Percentiles rank a stretch among this genome's conserved stretches.
Conservation (phyloP, 2,329 filamentous ascomycete species). For the Trichoderma hamatum region DNA sequence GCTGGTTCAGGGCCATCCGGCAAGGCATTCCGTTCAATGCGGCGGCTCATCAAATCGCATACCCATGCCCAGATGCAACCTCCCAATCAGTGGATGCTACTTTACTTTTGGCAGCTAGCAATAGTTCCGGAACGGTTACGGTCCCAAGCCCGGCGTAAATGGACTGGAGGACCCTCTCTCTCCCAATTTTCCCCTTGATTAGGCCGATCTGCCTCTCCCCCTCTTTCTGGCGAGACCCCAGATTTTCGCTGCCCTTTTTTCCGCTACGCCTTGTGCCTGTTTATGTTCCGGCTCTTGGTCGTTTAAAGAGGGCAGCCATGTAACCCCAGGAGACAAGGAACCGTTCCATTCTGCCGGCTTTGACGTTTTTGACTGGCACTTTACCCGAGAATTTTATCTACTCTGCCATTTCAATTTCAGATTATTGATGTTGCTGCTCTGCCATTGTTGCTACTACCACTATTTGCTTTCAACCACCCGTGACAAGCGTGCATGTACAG, state of each 20-base stretch:
- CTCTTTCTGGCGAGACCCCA: slow-evolving; percentile 11
- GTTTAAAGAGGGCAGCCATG: slow-evolving; percentile 5
- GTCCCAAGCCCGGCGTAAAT: background rate
- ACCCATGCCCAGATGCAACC: background rate
- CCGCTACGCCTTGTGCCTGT: background rate
- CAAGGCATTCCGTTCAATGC: background rate
- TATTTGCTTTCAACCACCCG: background rate
- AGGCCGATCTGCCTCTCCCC: slow-evolving; percentile 12
- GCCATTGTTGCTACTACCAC: background rate
- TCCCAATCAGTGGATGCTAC: background rate
- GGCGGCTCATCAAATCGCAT: background rate
- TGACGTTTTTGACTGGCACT: background rate
- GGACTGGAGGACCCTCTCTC: background rate
- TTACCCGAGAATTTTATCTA: slow-evolving; percentile 8
- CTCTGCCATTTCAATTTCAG: background rate
- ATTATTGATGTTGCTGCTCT: background rate
- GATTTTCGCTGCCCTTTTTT: slow-evolving; percentile 5
- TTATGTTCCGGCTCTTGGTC: background rate
- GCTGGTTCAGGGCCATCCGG: background rate
- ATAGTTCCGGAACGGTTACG: background rate
- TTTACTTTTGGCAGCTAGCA: background rate
- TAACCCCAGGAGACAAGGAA: background rate
- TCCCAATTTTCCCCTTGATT: slow-evolving; percentile 21
- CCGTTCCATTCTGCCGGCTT: slow-evolving; percentile 7
- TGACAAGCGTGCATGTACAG: background rate